Conservation (phyloP, 2,329 filamentous ascomycete genomes). For the Xylaria digitata region DNA sequence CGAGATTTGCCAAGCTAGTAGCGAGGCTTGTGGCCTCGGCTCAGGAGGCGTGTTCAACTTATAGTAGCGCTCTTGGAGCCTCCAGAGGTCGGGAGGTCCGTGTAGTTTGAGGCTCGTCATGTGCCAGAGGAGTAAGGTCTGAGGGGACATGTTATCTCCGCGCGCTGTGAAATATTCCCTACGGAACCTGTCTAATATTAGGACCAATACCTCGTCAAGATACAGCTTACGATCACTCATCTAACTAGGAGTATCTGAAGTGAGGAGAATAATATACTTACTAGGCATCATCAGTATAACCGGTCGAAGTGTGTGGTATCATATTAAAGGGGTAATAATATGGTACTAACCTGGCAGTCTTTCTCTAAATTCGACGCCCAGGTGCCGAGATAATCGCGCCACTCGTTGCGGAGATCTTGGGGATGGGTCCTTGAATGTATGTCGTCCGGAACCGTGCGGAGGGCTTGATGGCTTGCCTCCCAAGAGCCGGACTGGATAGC, state of each 20-base stretch:
- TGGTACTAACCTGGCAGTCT: conserved; percentile 36
- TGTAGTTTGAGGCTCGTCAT: conserved; percentile 40
- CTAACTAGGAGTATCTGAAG: not conserved
- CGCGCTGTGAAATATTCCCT: conserved; percentile 21
- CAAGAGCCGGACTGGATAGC: conserved; percentile 41
- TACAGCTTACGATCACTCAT: not conserved
- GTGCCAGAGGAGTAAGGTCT: conserved; percentile 38
- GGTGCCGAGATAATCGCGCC: conserved; percentile 33
- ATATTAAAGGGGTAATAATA: not conserved
- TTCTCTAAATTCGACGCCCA: conserved; percentile 35
- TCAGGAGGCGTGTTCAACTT: conserved; percentile 21
- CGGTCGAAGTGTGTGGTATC: not conserved
- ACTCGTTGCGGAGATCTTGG: conserved; percentile 21
- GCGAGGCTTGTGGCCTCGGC: conserved; percentile 28
- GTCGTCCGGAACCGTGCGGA: conserved; percentile 44
- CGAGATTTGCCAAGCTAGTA: conserved; percentile 37
- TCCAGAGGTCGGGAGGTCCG: conserved; percentile 40
- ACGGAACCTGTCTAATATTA: conserved; percentile 23
- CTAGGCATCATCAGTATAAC: conserved; percentile 25
- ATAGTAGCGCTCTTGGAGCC: conserved; percentile 39
- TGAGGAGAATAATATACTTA: conserved; percentile 20
- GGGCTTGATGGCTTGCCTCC: conserved; percentile 40
- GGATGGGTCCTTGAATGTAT: conserved; percentile 35
- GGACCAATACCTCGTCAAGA: not conserved
- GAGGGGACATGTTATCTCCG: conserved; percentile 26